Evolutionary conservation across 2,329 filamentous ascomycete genomes (phyloP).

Genomic region (Sporothrix variecibatus): DNA sequence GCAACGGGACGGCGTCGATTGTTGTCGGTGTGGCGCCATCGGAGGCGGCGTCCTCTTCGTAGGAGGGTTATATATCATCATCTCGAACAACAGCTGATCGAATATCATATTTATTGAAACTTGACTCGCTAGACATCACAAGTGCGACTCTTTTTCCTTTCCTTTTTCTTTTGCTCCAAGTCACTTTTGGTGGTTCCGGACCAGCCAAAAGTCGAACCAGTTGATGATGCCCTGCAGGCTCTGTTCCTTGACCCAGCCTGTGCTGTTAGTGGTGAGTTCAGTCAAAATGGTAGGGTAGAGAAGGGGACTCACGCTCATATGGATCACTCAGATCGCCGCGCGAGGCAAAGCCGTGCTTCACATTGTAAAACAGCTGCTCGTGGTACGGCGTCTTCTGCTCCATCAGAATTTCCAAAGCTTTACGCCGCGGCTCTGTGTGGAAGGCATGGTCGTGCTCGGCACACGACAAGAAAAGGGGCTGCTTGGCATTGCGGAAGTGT

Average conservation of each 20-base stretch:
- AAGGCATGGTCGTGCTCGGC: conserved; percentile 50
- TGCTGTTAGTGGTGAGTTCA: conserved; percentile 5
- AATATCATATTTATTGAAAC: background rate
- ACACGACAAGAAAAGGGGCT: conserved; percentile 50
- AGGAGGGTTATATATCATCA: too few relatives aligned
- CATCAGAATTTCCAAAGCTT: conserved; percentile 47
- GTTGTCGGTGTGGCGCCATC: conserved; percentile 35
- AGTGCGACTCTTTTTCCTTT: background rate
- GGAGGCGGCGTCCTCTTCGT: too few relatives aligned
- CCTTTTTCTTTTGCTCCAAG: background rate
- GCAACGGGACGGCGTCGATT: conserved; percentile 50
- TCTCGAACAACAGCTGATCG: too few relatives aligned
- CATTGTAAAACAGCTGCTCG: conserved; percentile 62
- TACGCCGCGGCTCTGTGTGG: conserved; percentile 40
- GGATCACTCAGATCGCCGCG: conserved; percentile 37
- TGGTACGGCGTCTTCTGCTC: conserved; percentile 54
- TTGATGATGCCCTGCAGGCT: conserved; percentile 30
- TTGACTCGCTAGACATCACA: background rate
- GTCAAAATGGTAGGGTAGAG: too few relatives aligned
- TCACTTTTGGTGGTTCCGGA: conserved; percentile 10
- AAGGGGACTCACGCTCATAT: conserved; percentile 41
- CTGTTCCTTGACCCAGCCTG: conserved; percentile 33
- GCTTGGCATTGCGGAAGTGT: conserved; percentile 45
- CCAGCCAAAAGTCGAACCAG: conserved; percentile 33
- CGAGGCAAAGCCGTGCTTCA: conserved; percentile 40